Percentiles rank a stretch among this genome's conserved stretches.
Conservation (phyloP, 129 eudicot genomes). For the Smallanthus sonchifolius region DNA sequence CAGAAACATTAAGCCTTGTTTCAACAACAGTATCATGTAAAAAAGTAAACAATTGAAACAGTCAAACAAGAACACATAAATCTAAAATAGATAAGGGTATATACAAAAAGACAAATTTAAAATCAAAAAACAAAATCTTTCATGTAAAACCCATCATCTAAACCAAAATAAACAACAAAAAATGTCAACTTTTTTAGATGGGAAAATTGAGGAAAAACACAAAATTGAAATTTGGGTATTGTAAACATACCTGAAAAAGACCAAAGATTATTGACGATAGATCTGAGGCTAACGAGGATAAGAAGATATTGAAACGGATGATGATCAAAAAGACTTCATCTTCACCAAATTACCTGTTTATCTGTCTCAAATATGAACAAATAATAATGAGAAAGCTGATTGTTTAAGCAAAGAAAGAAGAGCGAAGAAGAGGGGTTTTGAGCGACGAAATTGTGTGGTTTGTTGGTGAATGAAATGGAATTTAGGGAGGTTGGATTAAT, state of each 20-base stretch:
- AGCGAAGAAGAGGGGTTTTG: conserved; percentile 19
- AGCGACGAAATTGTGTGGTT: conserved; percentile 22
- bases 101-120: background rate
- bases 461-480: background rate
- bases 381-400: background rate
- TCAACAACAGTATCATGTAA: background rate
- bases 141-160: conserved; percentile 18
- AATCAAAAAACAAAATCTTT: background rate
- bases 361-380: background rate
- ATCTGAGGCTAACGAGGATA: background rate
- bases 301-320: conserved; percentile 20
- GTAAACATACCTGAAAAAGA: conserved; percentile 17
- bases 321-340: conserved; percentile 15
- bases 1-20: background rate
- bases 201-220: conserved; percentile 6
- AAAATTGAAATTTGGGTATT: conserved; percentile 22
- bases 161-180: background rate
- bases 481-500: too few species aligned
- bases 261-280: background rate
- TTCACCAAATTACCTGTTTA: background rate
- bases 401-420: conserved; percentile 16
- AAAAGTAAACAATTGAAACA: background rate
- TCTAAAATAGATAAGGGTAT: conserved; percentile 5
- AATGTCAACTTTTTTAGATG: background rate
- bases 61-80: background rate